Percentiles rank a stretch among this genome's conserved stretches.
Conservation (phyloP, 2,329 filamentous ascomycete genomes). For the Pestalotiopsis sp. region DNA sequence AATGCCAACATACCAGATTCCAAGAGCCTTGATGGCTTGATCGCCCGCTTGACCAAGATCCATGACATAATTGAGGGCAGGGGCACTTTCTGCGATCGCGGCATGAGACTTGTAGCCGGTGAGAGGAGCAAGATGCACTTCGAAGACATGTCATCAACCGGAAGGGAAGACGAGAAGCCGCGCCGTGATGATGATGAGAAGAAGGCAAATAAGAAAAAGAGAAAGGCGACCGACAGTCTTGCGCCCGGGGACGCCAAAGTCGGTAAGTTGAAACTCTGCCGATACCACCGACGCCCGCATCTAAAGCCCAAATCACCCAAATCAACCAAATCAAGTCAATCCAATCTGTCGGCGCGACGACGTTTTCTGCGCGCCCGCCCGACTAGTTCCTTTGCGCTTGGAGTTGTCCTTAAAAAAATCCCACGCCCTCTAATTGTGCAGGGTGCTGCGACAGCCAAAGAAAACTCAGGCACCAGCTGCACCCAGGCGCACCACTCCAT, state of each 20-base stretch:
- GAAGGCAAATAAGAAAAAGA: constrained; percentile 75
- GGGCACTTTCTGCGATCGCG: constrained; percentile 69
- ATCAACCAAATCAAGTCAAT: background rate
- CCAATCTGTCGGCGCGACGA: too few relatives aligned
- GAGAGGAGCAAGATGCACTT: constrained; percentile 62
- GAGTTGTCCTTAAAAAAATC: too few relatives aligned
- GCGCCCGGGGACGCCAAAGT: constrained; percentile 54
- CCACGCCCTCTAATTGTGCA: background rate
- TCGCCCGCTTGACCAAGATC: constrained; percentile 65
- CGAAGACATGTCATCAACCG: constrained; percentile 50
- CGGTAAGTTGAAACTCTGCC: constrained; percentile 23
- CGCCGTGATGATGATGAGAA: constrained; percentile 53
- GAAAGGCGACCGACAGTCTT: constrained; percentile 68
- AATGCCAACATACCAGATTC: constrained; percentile 64
- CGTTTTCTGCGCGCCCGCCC: background rate
- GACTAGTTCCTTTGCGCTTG: too few relatives aligned
- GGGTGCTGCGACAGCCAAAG: background rate
- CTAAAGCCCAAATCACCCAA: background rate
- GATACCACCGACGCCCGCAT: background rate
- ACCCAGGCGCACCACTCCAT: background rate
- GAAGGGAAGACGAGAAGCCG: constrained; percentile 51
- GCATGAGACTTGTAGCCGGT: constrained; percentile 71
- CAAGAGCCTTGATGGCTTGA: constrained; percentile 65
- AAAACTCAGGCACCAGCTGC: background rate
- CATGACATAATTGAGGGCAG: constrained; percentile 69